Base-by-base conservation (phyloP, 2,329 filamentous ascomycete species). In the Aspergillus sp. region DNA sequence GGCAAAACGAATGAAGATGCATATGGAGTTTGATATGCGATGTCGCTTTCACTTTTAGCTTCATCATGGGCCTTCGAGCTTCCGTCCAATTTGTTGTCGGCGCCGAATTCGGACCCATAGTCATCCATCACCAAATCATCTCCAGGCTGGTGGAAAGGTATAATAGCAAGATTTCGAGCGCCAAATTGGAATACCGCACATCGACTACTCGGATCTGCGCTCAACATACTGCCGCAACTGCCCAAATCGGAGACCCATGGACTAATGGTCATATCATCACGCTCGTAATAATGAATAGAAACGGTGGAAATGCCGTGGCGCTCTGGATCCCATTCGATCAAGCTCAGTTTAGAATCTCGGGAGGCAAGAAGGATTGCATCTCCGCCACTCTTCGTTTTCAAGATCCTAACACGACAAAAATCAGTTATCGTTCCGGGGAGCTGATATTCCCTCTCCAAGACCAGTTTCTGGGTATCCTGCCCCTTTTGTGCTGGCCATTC, bases 241-340 rank as follows among this genome's bases (percentile, higher is more conserved):
- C 85, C 86, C 68, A 96, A 78, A 55, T 89, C 84, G 52, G 89
- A 84, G 51, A 89, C 87, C 89, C 92, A 97, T 0, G 93, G 93
- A 62, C 86, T 89, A 53, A 89, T 87, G 64, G 89, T 86, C 61
- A 93, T 80, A 71, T 96, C 93, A 70, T 97, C 93, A 73, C 95
- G 90, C 75, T 99, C 95, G 77, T 98, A 99, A 81, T 93, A 98
- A 79, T 99, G 95, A 68, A 99, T 93, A 52, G 93, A 98, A 62
- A 95, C 86, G 53, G 93, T 98, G 66, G 89, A 87, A 66, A 98
- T 87, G 52, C 85, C 85, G 74, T 90, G 83, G 64, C 86, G 86
- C 71, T 89, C 86, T 8, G 91, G 87, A 72, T 98, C 91, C 95
- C 95, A 99, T 78, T 97, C 91, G 56, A 96, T 83, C 73, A 99